phyloP scores from a whole-genome alignment of 2,329 filamentous ascomycete species.

The Lecanicillium sp. region DNA sequence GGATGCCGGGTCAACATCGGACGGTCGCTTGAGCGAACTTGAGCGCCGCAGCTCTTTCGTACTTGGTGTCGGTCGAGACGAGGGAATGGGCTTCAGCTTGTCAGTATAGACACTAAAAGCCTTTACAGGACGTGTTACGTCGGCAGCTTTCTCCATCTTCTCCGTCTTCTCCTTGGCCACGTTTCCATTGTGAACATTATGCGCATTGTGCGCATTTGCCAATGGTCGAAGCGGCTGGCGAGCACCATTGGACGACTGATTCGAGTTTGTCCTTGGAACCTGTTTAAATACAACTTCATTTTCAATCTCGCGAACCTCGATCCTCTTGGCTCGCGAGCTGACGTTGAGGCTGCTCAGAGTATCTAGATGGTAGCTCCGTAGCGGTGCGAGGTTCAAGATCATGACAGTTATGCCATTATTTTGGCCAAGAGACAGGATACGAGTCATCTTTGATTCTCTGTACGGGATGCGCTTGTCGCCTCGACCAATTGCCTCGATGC shows the following conservation, averaged over 20 bases:
- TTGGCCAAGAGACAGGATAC: slow-evolving; percentile 84
- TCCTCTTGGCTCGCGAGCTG: slow-evolving; percentile 90
- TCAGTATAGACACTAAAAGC: slow-evolving; percentile 84
- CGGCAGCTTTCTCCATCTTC: too few relatives aligned
- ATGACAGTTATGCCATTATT: slow-evolving; percentile 94
- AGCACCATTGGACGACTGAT: slow-evolving; percentile 30
- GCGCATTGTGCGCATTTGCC: slow-evolving; percentile 64
- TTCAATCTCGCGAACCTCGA: slow-evolving; percentile 90
- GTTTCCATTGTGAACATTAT: slow-evolving; percentile 61
- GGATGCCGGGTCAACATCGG: slow-evolving; percentile 28
- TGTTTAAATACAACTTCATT: slow-evolving; percentile 88
- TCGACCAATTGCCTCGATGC: slow-evolving; percentile 83
- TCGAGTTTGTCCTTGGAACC: slow-evolving; percentile 46
- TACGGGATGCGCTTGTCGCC: slow-evolving; percentile 77
- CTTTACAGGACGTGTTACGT: slow-evolving; percentile 39
- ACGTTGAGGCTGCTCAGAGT: slow-evolving; percentile 92
- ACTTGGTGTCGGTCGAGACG: slow-evolving; percentile 24
- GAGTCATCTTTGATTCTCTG: slow-evolving; percentile 93
- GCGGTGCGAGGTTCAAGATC: slow-evolving; percentile 88
- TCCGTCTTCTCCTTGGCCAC: slow-evolving; percentile 28
- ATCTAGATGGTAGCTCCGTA: slow-evolving; percentile 89
- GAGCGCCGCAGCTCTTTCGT: slow-evolving; percentile 24
- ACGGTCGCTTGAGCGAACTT: slow-evolving; percentile 32
- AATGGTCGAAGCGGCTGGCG: slow-evolving; percentile 76
- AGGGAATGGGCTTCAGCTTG: slow-evolving; percentile 40